Evolutionary conservation across 345 rosid genomes (phyloP).

Genomic region (Rubroshorea leprosula): DNA sequence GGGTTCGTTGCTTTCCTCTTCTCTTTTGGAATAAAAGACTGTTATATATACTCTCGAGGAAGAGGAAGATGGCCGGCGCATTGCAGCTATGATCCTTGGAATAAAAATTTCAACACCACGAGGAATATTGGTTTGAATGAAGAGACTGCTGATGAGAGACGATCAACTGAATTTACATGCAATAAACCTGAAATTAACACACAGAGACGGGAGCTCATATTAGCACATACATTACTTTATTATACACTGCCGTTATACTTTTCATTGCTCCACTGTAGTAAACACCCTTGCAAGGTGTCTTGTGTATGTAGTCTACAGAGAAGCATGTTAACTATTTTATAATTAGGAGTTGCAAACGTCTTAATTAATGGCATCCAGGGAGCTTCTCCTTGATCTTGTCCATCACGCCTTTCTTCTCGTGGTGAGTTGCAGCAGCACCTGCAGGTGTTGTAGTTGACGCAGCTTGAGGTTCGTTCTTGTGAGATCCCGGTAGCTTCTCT

Average conservation of each 20-base stretch:
- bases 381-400: constrained; percentile 70
- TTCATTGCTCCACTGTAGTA: neutral
- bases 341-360: neutral
- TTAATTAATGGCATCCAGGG: constrained; percentile 35
- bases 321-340: too few species aligned
- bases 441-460: constrained; percentile 24
- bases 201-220: neutral
- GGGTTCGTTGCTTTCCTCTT: too few species aligned
- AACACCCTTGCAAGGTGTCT: too few species aligned
- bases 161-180: neutral
- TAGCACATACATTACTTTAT: neutral
- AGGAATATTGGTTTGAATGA: too few species aligned
- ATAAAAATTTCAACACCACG: too few species aligned
- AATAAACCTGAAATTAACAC: neutral
- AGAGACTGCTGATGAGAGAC: too few species aligned
- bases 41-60: too few species aligned
- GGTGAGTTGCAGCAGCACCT: constrained; percentile 15
- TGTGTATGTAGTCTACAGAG: neutral
- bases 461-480: constrained; percentile 22
- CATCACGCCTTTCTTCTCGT: constrained; percentile 58
- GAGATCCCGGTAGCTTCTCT: constrained; percentile 49
- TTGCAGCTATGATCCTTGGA: too few species aligned
- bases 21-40: too few species aligned
- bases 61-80: too few species aligned
- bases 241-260: neutral